Evolutionary conservation across 345 rosid genomes (phyloP).

Genomic region (Draba incana): DNA sequence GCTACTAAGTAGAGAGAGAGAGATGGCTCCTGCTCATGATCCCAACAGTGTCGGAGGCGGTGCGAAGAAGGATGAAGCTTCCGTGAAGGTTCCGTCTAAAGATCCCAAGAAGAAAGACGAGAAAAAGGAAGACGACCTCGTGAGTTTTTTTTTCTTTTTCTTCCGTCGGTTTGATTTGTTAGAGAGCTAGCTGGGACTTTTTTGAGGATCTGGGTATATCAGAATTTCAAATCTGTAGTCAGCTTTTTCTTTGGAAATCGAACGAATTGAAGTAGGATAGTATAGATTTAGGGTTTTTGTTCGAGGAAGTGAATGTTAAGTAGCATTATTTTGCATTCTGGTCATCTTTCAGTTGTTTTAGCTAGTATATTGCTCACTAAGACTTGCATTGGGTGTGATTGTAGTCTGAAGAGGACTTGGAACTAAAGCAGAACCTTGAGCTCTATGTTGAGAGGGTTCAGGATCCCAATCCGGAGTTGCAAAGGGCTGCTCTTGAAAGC

Average conservation of each 20-base stretch:
- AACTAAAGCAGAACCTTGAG: conserved; percentile 88
- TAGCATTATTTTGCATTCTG: not conserved
- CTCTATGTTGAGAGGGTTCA: conserved; percentile 89
- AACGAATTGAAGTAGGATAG: not conserved
- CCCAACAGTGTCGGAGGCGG: conserved; percentile 56
- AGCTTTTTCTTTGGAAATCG: not conserved
- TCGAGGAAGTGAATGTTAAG: not conserved
- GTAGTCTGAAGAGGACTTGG: conserved; percentile 95
- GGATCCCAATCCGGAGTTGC: conserved; percentile 82
- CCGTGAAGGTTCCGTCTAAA: conserved; percentile 68
- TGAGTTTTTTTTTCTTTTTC: conserved; percentile 23
- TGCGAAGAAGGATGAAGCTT: conserved; percentile 53
- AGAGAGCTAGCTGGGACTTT: not conserved
- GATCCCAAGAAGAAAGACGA: conserved; percentile 91
- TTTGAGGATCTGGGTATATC: conserved; percentile 15
- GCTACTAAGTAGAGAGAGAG: not conserved
- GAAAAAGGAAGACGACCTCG: conserved; percentile 90
- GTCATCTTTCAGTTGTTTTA: not conserved
- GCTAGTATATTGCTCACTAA: conserved; percentile 9
- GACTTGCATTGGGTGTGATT: conserved; percentile 22
- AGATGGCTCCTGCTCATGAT: conserved; percentile 53
- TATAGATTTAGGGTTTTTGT: conserved; percentile 8
- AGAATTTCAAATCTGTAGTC: not conserved
- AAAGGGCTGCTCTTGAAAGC: conserved; percentile 89
- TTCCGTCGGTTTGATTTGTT: not conserved